phyloP scores from a whole-genome alignment of 2,329 filamentous ascomycete genomes.

The Rhytidhysteron rufulum region DNA sequence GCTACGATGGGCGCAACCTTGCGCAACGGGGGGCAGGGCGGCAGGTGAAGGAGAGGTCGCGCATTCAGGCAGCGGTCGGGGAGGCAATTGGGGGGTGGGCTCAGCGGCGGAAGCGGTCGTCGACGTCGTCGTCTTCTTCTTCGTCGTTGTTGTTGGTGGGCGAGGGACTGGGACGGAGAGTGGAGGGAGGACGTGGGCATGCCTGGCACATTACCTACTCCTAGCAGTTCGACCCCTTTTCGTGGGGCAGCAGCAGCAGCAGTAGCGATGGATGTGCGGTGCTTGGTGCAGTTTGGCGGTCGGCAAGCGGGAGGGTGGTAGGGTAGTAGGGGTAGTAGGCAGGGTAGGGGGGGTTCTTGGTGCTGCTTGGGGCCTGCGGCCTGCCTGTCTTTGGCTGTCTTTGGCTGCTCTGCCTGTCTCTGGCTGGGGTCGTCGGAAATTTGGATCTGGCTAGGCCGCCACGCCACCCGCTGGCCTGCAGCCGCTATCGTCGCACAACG shows the following conservation, averaged over 20 bases:
- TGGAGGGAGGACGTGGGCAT: neutral
- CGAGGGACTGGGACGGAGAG: neutral
- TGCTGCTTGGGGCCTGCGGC: too few species aligned
- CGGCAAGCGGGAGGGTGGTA: too few species aligned
- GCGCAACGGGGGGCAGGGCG: neutral
- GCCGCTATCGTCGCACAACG: slow-evolving; percentile 19
- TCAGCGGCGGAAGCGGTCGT: neutral
- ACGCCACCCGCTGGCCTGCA: slow-evolving; percentile 3
- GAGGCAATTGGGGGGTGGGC: neutral
- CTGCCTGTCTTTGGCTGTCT: too few species aligned
- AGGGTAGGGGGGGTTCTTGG: slow-evolving; percentile 18
- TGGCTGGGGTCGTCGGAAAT: slow-evolving; percentile 17
- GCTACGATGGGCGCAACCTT: neutral
- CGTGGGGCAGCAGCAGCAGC: neutral
- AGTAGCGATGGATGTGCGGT: neutral
- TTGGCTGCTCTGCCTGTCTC: slow-evolving; percentile 2
- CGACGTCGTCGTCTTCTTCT: neutral
- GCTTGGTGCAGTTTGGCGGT: too few species aligned
- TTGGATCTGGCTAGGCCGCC: slow-evolving; percentile 9
- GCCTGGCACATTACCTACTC: too few species aligned
- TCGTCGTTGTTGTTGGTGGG: neutral
- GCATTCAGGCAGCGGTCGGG: neutral
- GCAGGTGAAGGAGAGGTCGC: neutral
- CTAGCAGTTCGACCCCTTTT: neutral
- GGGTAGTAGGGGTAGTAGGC: slow-evolving; percentile 1